A percentile compares a stretch with the other conserved stretches of the same genome.
phyloP scores from a whole-genome alignment of 257 asterid species.

The Lithospermum erythrorhizon region DNA sequence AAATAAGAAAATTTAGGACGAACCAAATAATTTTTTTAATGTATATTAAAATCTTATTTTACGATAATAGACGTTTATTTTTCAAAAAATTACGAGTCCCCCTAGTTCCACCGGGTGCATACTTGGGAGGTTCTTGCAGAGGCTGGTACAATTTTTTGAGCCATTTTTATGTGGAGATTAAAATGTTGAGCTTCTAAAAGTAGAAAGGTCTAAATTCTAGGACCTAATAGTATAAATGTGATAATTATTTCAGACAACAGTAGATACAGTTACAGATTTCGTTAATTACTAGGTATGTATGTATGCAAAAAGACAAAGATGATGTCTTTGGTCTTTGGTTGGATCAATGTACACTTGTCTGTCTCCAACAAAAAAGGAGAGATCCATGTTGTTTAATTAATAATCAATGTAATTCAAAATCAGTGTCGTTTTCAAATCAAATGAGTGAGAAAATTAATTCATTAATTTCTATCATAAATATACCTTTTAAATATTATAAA shows the following conservation, averaged over 20 bases:
- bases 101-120: not conserved
- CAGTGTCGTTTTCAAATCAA: no score
- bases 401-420: no score
- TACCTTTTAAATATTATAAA: no score
- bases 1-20: no score
- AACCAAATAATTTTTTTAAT: no score
- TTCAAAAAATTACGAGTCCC: not conserved
- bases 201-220: not conserved
- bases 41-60: no score
- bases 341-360: conserved; percentile 22
- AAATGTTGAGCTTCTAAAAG: not conserved
- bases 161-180: conserved; percentile 22
- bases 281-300: not conserved
- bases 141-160: conserved; percentile 15
- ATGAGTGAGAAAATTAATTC: no score
- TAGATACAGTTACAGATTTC: not conserved
- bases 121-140: conserved; percentile 6
- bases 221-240: no score
- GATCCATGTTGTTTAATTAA: conserved; percentile 12
- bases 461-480: no score
- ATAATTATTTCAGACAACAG: no score
- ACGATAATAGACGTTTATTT: no score
- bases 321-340: conserved; percentile 12
- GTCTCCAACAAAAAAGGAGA: conserved; percentile 38
- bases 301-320: no score